These are phyloP conservation scores for Pedinophyceae sp. DNA, from an alignment of 139 green algal species.

Conservation along the genomic window DNA sequence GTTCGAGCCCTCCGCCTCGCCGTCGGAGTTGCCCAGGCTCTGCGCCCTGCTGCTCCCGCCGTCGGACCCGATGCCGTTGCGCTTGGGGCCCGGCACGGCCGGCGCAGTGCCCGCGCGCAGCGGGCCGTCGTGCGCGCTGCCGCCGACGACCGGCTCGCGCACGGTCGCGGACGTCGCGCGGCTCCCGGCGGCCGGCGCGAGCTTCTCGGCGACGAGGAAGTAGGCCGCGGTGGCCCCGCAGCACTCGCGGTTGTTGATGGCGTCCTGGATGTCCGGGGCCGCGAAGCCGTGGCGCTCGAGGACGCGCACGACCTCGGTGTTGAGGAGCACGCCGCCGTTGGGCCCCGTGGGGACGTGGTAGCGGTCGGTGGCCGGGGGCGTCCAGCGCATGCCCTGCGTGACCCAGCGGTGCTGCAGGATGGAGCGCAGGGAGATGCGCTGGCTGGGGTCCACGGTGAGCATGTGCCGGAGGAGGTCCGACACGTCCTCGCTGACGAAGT, in stretches of 20 bases:
- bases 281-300: conserved; percentile 6
- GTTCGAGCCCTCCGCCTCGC: too few relatives aligned
- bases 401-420: conserved; percentile 31
- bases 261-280: conserved; percentile 4
- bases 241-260: conserved; percentile 20
- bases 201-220: conserved; percentile 32
- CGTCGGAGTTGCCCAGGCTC: too few relatives aligned
- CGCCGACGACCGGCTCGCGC: too few relatives aligned
- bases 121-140: too few relatives aligned
- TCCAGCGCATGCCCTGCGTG: conserved; percentile 20
- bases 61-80: too few relatives aligned
- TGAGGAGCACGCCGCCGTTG: background rate
- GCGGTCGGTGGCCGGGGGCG: conserved; percentile 15
- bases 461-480: conserved; percentile 42
- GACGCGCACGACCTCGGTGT: conserved; percentile 6
- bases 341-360: background rate
- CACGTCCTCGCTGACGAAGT: conserved; percentile 22
- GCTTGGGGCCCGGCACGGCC: too few relatives aligned
- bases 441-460: conserved; percentile 49
- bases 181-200: background rate
- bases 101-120: too few relatives aligned
- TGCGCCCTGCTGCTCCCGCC: too few relatives aligned
- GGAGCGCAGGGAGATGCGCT: conserved; percentile 31
- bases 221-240: conserved; percentile 38
- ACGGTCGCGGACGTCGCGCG: background rate